phyloP scores from a whole-genome alignment of 1,284 basidiomycete genomes.

The Coniferiporia sulphurascens region DNA sequence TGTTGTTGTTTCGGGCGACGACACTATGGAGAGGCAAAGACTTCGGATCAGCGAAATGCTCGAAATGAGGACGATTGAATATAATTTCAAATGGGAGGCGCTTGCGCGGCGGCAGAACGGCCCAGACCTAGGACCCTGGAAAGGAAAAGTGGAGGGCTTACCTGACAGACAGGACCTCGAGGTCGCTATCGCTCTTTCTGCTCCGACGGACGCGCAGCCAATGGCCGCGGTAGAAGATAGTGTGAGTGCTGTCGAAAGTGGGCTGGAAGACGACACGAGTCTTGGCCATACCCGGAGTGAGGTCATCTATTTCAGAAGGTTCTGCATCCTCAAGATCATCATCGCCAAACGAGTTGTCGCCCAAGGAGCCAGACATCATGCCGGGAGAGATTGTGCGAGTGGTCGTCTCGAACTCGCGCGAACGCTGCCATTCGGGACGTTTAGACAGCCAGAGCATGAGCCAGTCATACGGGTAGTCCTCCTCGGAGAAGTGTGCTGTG shows the following conservation, averaged over 20 bases:
- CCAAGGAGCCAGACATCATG: slow-evolving; percentile 43
- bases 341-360: slow-evolving; percentile 58
- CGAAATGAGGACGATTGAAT: slow-evolving; percentile 1
- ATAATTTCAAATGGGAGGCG: slow-evolving; percentile 6
- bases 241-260: slow-evolving; percentile 77
- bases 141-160: slow-evolving; percentile 24
- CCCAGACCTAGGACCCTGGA: slow-evolving; percentile 4
- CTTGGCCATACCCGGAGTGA: slow-evolving; percentile 57
- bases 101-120: slow-evolving; percentile 7
- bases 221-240: slow-evolving; percentile 76
- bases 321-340: slow-evolving; percentile 52
- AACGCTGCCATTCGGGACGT: slow-evolving; percentile 73
- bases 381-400: slow-evolving; percentile 56
- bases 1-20: slow-evolving; percentile 71
- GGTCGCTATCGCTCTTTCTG: slow-evolving; percentile 59
- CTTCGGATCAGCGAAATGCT: slow-evolving; percentile 2
- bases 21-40: slow-evolving; percentile 41
- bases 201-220: slow-evolving; percentile 71
- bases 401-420: slow-evolving; percentile 79
- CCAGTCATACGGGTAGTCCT: slow-evolving; percentile 77
- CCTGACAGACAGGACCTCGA: slow-evolving; percentile 73
- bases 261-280: slow-evolving; percentile 81
- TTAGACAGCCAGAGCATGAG: slow-evolving; percentile 27
- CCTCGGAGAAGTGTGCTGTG: slow-evolving; percentile 79
- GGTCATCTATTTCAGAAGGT: slow-evolving; percentile 36